These are phyloP conservation scores for Eucalyptus microcorys DNA, from an alignment of 345 rosid genomes.

Conservation along the genomic window DNA sequence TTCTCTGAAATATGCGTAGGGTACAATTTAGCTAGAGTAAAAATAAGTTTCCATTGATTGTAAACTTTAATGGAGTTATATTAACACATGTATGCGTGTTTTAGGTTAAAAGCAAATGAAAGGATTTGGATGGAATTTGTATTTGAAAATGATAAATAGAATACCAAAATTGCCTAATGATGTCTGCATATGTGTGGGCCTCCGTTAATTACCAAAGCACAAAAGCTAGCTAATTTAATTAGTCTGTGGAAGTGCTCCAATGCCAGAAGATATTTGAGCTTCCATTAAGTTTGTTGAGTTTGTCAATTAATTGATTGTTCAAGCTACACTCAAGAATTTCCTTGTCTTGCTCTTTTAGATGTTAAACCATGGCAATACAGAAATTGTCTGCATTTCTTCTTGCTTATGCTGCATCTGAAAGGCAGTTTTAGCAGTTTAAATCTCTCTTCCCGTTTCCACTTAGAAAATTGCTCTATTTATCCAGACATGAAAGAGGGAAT, in stretches of 20 bases:
- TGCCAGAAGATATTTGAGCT: background rate
- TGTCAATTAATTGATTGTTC: background rate
- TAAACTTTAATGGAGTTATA: background rate
- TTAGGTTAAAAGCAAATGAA: background rate
- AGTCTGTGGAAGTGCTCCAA: background rate
- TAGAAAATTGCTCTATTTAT: background rate
- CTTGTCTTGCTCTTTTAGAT: background rate
- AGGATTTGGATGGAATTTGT: background rate
- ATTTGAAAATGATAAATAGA: background rate
- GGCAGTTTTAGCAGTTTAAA: background rate
- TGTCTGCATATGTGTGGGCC: background rate
- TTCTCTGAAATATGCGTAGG: background rate
- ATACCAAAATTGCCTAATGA: background rate
- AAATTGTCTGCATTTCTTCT: background rate
- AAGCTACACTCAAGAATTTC: background rate
- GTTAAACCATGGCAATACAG: background rate
- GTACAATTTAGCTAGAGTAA: background rate
- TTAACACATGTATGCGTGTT: background rate
- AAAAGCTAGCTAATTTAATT: background rate
- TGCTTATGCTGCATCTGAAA: background rate
- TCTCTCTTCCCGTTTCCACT: background rate
- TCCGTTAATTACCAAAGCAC: background rate
- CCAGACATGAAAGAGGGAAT: background rate
- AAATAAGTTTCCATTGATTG: background rate
- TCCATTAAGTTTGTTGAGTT: background rate